Evolutionary conservation across 2,329 filamentous ascomycete species (phyloP), one percentile per base, ranked within the genome.

Genomic region (Penicillium sp.): DNA sequence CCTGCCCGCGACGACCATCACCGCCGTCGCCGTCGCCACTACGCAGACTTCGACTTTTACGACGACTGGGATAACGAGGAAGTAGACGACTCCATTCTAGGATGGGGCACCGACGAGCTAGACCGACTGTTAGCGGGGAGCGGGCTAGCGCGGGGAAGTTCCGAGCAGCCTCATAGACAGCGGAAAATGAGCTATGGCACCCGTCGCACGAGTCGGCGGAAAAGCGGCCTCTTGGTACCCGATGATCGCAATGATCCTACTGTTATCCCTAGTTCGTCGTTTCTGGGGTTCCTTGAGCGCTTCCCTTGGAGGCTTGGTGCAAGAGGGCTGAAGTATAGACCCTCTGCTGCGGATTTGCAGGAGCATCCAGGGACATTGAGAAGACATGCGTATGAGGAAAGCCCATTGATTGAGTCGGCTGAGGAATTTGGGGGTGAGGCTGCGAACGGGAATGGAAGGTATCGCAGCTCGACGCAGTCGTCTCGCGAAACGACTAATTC

Each of bases 41-140:
- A 83, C 56, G 91, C 93, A 30, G 93, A 97, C 71, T 98, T 98
- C 75, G 94, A 97, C 76, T 98, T 98, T 76, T 98, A 98, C 80
- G 94, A 97, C 77, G 94, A 97, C 77, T 98, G 94, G 94, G 92
- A 97, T 64, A 83, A 85, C 50, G 84, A 87, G 58, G 85, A 88
- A 60, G 71, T 69, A 31, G 84, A 86, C 55, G 82, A 81, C 38
- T 85, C 88, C 45, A 76, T 94, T 52, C 80, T 93, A 56, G 89
- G 87, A 50, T 96, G 92, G 91, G 89, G 90, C 45, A 88, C 86
- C 68, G 93, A 96, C 71, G 93, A 96, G 73, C 88, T 96, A 81
- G 94, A 97, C 74, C 85, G 92, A 56, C 79, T 97, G 65, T 80
- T 97, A 55, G 91, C 90, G 11, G 90, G 90, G 6, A 89, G 88